phyloP scores from a whole-genome alignment of 1,139 yeast species.

The Chernovozyma aurita region DNA sequence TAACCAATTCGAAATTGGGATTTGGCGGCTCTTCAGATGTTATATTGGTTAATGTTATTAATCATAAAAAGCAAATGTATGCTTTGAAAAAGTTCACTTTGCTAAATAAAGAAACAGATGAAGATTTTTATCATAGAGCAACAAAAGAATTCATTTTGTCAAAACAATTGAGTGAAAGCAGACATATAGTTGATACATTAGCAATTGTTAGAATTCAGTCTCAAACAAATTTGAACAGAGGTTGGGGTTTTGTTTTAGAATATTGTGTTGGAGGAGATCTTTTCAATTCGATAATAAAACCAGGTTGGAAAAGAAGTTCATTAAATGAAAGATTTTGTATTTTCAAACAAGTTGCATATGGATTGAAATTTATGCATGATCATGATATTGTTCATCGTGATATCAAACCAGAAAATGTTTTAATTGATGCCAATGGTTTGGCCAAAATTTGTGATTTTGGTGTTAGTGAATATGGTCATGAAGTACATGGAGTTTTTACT shows the following conservation, averaged over 20 bases:
- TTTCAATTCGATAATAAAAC: conserved; percentile 38
- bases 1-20: conserved; percentile 50
- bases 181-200: conserved; percentile 57
- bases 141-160: conserved; percentile 61
- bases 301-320: conserved; percentile 45
- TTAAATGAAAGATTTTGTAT: conserved; percentile 53
- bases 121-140: conserved; percentile 63
- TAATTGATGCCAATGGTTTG: conserved; percentile 52
- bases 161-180: conserved; percentile 42
- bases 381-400: conserved; percentile 60
- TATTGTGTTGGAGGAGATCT: conserved; percentile 56
- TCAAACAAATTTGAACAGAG: conserved; percentile 49
- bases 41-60: conserved; percentile 39
- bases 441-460: conserved; percentile 77
- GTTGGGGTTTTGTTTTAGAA: conserved; percentile 77
- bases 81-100: conserved; percentile 68
- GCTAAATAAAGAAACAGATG: conserved; percentile 56
- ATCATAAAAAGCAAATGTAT: conserved; percentile 37
- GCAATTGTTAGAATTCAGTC: conserved; percentile 57
- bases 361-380: conserved; percentile 51
- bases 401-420: conserved; percentile 62
- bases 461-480: conserved; percentile 62
- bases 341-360: conserved; percentile 56
- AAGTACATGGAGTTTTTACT: conserved; percentile 47
- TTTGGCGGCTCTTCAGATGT: conserved; percentile 75